Evolutionary conservation across 345 rosid genomes (phyloP).

Genomic region (Excoecaria cochinchinensis): DNA sequence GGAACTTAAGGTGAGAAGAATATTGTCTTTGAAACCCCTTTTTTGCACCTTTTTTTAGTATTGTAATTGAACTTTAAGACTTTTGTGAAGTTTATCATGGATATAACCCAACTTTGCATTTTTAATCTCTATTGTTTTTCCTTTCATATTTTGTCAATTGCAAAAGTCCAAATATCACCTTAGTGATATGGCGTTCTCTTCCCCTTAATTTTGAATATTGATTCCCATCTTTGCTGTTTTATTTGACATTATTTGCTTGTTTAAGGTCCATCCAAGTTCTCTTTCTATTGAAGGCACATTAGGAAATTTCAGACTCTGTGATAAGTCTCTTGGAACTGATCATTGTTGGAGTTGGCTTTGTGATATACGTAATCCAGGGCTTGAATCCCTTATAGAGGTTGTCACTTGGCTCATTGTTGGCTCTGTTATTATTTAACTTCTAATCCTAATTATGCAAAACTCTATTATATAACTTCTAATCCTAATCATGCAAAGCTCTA

Average conservation of each 20-base stretch:
- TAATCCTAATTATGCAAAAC: background rate
- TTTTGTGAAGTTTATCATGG: background rate
- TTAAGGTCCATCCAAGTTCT: constrained; percentile 88
- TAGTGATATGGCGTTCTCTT: background rate
- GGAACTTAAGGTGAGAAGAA: constrained; percentile 71
- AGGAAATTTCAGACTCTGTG: constrained; percentile 93
- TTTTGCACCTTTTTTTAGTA: background rate
- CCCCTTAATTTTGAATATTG: background rate
- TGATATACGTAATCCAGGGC: constrained; percentile 94
- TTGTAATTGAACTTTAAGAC: background rate
- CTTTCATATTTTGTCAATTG: background rate
- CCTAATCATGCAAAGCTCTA: background rate
- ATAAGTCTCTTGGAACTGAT: constrained; percentile 76
- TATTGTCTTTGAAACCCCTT: constrained; percentile 15
- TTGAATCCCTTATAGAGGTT: constrained; percentile 94
- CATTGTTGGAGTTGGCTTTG: constrained; percentile 94
- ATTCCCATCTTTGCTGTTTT: background rate
- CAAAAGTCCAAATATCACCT: background rate
- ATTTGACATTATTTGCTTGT: constrained; percentile 24
- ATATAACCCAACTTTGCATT: background rate
- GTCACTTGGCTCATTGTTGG: background rate
- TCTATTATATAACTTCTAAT: background rate
- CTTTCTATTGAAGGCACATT: constrained; percentile 85
- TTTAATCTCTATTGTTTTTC: too few relatives aligned
- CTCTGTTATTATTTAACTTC: constrained; percentile 8